Percentiles rank a stretch among this genome's conserved stretches.
phyloP scores from a whole-genome alignment of 495 filamentous ascomycete genomes.

The Astrothelium macrocarpum region DNA sequence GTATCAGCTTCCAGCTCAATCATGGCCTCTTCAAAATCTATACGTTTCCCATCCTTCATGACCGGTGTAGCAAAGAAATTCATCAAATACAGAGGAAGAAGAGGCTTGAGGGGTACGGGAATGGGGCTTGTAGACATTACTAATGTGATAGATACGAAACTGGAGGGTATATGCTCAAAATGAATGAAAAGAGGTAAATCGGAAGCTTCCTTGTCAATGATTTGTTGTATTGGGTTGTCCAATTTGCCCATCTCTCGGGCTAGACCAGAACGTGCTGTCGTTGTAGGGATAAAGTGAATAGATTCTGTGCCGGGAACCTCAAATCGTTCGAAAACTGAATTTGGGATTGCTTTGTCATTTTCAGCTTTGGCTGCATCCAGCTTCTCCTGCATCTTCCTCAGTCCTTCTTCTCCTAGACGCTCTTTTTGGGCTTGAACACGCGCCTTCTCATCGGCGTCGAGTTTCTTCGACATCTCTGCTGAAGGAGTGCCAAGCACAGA shows the following conservation, averaged over 20 bases:
- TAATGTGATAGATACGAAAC: constrained; percentile 75
- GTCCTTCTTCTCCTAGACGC: constrained; percentile 51
- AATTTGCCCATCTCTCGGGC: constrained; percentile 59
- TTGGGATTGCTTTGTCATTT: constrained; percentile 73
- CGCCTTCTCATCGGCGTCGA: constrained; percentile 57
- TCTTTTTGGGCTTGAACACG: constrained; percentile 53
- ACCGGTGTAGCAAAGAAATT: constrained; percentile 94
- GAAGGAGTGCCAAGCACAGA: constrained; percentile 62
- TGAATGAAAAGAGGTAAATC: constrained; percentile 81
- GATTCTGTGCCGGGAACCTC: constrained; percentile 72
- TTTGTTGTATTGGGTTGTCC: constrained; percentile 61
- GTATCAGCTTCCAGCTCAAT: constrained; percentile 85
- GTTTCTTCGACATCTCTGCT: constrained; percentile 55
- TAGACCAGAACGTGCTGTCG: constrained; percentile 72
- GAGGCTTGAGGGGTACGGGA: constrained; percentile 63
- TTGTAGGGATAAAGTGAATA: constrained; percentile 87
- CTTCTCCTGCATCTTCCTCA: constrained; percentile 62
- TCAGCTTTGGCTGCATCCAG: constrained; percentile 70
- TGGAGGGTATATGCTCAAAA: constrained; percentile 84
- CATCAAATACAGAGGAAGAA: constrained; percentile 73
- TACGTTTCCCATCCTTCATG: constrained; percentile 58
- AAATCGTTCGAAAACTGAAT: constrained; percentile 67
- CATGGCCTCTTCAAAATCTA: constrained; percentile 88
- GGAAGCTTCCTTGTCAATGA: constrained; percentile 59
- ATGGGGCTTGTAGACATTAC: constrained; percentile 67